Evolutionary conservation across 495 filamentous ascomycete genomes (phyloP), one percentile per base, ranked within the genome.

Genomic region (Letharia columbiana): DNA sequence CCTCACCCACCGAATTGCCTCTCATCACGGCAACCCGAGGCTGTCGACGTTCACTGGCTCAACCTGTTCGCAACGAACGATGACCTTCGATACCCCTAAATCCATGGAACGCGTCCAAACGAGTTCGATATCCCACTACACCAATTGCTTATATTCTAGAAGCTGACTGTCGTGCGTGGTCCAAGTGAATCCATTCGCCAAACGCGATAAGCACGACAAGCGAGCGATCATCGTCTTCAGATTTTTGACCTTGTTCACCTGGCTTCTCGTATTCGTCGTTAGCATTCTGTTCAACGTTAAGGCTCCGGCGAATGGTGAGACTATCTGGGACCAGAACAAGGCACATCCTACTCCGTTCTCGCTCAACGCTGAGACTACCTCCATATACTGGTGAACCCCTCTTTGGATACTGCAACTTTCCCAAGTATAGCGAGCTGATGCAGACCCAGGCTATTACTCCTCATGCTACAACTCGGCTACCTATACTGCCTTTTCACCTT

Each of bases 391-490:
- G 89, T 91, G 78, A 56, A 77, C 40, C 20, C 23, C 18, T 31
- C 35, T 41, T 40, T 23, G 23, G 18, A 20, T 23, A 42, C 9
- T n/a, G 31, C 58, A 17, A 40, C 18, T 40, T 9, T 33, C 20
- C n/a, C 7, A 18, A n/a, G 17, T 13, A 61, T 17, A 23, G 31
- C 39, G 17, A 23, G 60, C 56, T 65, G n/a, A 65, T 20, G 1
- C 45, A 15, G 37, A 18, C 61, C 50, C 62, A 91, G 89, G 90
- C 78, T 93, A 64, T 73, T 87, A 44, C 81, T 95, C 63, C 89
- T 89, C 70, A 71, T 92, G 65, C 78, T 88, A 54, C 92, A 96
- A 71, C 73, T 88, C 62, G 84, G 80, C 69, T 96, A 95, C 73
- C 76, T 89, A 68, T 85, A 81, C 73, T 84, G 90, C 68, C 84